Evolutionary conservation across 2,329 filamentous ascomycete species (phyloP), one percentile per base, ranked within the genome.

Genomic region (Diaporthe sp.): DNA sequence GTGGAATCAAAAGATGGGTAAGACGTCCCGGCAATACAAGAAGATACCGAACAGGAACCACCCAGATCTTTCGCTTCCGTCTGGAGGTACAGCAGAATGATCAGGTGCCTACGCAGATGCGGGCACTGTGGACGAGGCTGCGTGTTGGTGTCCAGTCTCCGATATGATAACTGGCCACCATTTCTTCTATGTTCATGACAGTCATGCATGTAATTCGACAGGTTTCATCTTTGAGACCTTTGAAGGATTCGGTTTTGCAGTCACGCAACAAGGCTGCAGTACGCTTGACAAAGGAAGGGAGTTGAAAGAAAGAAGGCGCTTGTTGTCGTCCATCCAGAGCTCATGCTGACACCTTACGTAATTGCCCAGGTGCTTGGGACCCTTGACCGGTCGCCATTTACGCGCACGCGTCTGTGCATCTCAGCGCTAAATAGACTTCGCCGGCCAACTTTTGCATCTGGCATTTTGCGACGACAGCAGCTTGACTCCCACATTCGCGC

Each of bases 361-460:
- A 55, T 53, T 10, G n/a, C 25, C 25, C 25, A 25, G 25, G 25
- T 25, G 25, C 13, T 13, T 15, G 28, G 31, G 31, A 39, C 22
- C 46, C 65, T 42, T 69, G 65, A 42, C 31, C 17, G 46, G 65
- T 22, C 34, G 46, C 31, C 10, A 53, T 53, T 53, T 55, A 69
- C 65, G 65, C 65, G 65, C 7, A 69, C 65, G 65, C 65, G 65
- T 69, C 65, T 69, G 65, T 69, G 65, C 65, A 69, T 55, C 46
- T 55, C 46, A 55, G 65, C 65, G 34, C 65, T 69, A 69, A 55
- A 69, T 69, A 51, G n/a, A 69, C 65, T 25, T 69, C 62, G 17
- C 12, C 34, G 42, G 25, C 46, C 65, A 42, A 42, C 65, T 55
- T 69, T 69, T 39, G 34, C 65, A 13, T 19, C 65, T 22, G 65